phyloP scores from a whole-genome alignment of 169 alveolate species.

The Eimeria sp. region DNA sequence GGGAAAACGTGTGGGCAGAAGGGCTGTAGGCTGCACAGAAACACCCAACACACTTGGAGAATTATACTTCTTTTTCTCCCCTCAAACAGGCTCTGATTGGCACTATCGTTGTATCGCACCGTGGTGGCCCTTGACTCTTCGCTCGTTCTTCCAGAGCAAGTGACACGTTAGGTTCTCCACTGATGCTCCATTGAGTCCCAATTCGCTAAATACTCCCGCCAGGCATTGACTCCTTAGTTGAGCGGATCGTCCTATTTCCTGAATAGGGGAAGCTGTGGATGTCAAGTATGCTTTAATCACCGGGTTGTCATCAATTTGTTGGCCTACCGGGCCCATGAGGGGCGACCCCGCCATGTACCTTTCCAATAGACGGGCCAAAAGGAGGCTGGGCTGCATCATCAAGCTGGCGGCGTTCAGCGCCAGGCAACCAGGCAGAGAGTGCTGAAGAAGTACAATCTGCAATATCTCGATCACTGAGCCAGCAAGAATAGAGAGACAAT shows the following conservation, averaged over 20 bases:
- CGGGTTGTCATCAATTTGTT: constrained; percentile 6
- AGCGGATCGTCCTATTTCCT: background rate
- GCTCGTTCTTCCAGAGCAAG: constrained; percentile 3
- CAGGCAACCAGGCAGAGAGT: constrained; percentile 50
- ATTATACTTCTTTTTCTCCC: background rate
- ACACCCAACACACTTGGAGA: background rate
- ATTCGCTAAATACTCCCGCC: constrained; percentile 39
- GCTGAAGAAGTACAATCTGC: constrained; percentile 49
- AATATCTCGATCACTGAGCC: constrained; percentile 38
- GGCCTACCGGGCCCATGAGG: constrained; percentile 44
- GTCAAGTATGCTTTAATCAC: background rate
- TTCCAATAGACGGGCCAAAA: constrained; percentile 32
- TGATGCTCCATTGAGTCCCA: constrained; percentile 65
- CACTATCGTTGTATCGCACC: background rate
- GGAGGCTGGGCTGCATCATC: constrained; percentile 59
- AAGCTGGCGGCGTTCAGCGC: constrained; percentile 32
- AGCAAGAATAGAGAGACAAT: background rate
- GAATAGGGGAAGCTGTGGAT: constrained; percentile 30
- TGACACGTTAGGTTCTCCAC: constrained; percentile 30
- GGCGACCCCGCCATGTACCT: constrained; percentile 34
- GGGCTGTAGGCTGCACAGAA: constrained; percentile 38
- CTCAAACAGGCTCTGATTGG: background rate
- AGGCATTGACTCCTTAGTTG: constrained; percentile 43
- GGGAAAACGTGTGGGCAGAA: background rate
- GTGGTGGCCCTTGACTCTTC: constrained; percentile 13